Evolutionary conservation across 768 basidiomycete species (phyloP).

Genomic region (Podaxis rugospora): DNA sequence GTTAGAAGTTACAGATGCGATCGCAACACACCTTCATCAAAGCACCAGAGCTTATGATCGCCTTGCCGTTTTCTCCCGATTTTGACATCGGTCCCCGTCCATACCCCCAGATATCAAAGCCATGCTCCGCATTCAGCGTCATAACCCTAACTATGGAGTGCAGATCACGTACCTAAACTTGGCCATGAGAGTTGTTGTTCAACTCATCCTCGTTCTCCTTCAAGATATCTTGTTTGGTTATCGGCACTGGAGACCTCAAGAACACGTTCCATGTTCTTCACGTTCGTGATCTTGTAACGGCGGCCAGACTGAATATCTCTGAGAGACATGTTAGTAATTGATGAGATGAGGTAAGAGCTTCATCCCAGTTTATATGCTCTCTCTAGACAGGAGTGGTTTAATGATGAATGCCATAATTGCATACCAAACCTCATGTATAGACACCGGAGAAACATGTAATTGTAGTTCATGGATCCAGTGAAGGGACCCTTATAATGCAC

Average conservation of each 20-base stretch:
- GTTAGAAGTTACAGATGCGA: no score
- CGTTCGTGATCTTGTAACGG: no score
- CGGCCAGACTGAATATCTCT: no score
- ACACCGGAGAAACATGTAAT: not conserved
- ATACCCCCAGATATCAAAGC: slow-evolving; percentile 36
- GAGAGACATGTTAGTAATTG: no score
- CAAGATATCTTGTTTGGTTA: slow-evolving; percentile 19
- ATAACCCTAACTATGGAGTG: slow-evolving; percentile 26
- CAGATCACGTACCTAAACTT: slow-evolving; percentile 19
- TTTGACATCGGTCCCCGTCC: slow-evolving; percentile 34
- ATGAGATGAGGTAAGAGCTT: no score
- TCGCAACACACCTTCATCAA: slow-evolving; percentile 14
- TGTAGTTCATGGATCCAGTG: not conserved
- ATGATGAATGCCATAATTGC: not conserved
- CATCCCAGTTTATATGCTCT: no score
- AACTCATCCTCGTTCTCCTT: slow-evolving; percentile 22
- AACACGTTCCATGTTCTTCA: no score
- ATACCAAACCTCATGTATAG: no score
- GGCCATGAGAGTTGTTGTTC: not conserved
- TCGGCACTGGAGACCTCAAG: no score
- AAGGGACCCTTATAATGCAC: not conserved
- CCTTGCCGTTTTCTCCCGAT: slow-evolving; percentile 38
- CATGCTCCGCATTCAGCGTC: slow-evolving; percentile 26
- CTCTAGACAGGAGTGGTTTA: not conserved
- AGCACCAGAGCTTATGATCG: slow-evolving; percentile 30